Conservation (phyloP, 306 rosid genomes). For the Datisca glomerata region DNA sequence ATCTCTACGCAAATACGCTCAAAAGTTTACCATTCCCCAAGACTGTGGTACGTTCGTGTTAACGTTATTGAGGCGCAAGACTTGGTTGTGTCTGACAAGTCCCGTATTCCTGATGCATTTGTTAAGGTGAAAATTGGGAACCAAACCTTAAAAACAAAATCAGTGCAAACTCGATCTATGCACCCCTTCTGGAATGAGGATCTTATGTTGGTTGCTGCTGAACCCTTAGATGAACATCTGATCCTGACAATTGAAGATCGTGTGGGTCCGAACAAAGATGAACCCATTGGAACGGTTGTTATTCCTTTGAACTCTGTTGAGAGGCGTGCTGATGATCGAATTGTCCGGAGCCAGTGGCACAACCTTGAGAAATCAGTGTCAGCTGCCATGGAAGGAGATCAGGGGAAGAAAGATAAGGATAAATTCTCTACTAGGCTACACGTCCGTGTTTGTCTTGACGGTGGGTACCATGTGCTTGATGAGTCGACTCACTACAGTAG, state of each 20-base stretch:
- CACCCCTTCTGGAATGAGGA: constrained; percentile 69
- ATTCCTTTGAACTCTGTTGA: constrained; percentile 36
- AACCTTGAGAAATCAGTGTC: constrained; percentile 49
- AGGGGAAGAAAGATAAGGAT: constrained; percentile 34
- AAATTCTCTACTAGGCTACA: constrained; percentile 58
- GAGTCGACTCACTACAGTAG: constrained; percentile 85
- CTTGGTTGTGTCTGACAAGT: constrained; percentile 49
- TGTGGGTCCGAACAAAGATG: constrained; percentile 58
- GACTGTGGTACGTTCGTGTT: constrained; percentile 71
- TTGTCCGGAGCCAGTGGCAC: constrained; percentile 39
- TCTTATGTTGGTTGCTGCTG: constrained; percentile 63
- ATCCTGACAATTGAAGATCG: constrained; percentile 62
- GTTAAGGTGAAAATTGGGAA: constrained; percentile 70
- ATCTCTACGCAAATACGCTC: constrained; percentile 40
- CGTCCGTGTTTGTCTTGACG: constrained; percentile 55
- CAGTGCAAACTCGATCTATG: constrained; percentile 32
- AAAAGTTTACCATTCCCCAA: constrained; percentile 81
- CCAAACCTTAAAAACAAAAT: constrained; percentile 44
- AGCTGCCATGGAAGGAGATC: constrained; percentile 53
- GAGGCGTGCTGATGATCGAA: constrained; percentile 55
- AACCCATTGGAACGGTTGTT: constrained; percentile 48
- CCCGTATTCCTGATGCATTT: constrained; percentile 47
- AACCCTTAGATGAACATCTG: constrained; percentile 79
- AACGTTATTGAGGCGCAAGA: constrained; percentile 80
- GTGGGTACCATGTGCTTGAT: constrained; percentile 93